Evolutionary conservation across 129 eudicot genomes (phyloP), one percentile per base, ranked within the genome.

Genomic region (Apium graveolens): DNA sequence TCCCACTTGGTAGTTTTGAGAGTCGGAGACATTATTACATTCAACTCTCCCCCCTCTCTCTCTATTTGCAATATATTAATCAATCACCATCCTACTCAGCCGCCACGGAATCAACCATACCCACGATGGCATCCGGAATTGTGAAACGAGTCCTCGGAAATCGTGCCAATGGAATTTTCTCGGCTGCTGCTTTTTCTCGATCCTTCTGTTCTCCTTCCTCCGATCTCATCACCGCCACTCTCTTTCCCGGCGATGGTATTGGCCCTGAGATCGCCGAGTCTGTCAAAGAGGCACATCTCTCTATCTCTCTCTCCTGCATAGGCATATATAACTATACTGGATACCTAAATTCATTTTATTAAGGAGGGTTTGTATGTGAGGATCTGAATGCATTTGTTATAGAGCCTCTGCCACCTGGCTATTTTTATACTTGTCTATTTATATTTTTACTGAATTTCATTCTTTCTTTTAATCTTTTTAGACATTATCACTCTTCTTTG

Each of bases 231-330:
- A 86, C 87, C 70, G 97, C 96, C 79, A 95, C 98, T 49, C 91
- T 95, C 66, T 95, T 95, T 44, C 98, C 98, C 80, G 98, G 98
- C 34, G 98, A 95, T 45, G 98, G 98, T 7, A 95, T 95, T 75
- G 98, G 98, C 76, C 98, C 98, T 51, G 98, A 95, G 86, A 95
- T 95, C 89, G 97, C 98, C 51, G 90, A 91, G 57, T 88, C 98
- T 34, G 98, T 95, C 46, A 95, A 91, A 82, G 81, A 90, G 97
- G 98, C 90, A 60, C 57, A 14, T 24, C 57, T 63, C 43, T 34
- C 70, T 20, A 45, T 24, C 29, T 29, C 57, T 49, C 43, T 42
- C 70, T 27, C 57, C 14, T 7, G 42, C 42, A 7, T 7, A 3
- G 5, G 5, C 42, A 39, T 7, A 39, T 7, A 7, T 39, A 39